A percentile compares a stretch with the other conserved stretches of the same genome.
Conservation (phyloP, 129 eudicot species). For the Artemisia tridentata region DNA sequence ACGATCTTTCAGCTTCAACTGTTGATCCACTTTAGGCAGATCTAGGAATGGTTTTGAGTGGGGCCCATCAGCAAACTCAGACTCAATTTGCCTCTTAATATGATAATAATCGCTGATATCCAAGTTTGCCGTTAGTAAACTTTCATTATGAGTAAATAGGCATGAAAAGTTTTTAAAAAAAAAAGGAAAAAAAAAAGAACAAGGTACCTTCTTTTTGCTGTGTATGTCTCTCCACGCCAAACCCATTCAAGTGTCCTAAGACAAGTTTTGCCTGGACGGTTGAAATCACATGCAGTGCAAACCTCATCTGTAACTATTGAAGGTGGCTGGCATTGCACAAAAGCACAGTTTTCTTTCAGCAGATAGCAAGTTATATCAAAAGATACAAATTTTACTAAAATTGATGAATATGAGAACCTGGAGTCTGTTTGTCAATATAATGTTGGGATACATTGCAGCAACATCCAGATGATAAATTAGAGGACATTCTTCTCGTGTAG, state of each 20-base stretch:
- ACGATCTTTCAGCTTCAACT: conserved; percentile 85
- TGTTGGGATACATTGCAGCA: conserved; percentile 99
- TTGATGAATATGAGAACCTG: conserved; percentile 54
- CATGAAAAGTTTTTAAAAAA: conserved; percentile 1
- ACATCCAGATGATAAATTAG: conserved; percentile 99
- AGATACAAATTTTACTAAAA: background rate
- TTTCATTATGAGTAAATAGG: conserved; percentile 6
- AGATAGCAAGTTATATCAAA: conserved; percentile 13
- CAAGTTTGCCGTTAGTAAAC: conserved; percentile 12
- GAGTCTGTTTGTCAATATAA: conserved; percentile 95
- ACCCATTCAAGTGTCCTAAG: conserved; percentile 98
- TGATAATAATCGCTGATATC: conserved; percentile 84
- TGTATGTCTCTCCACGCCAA: conserved; percentile 99
- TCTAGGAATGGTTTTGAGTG: conserved; percentile 72
- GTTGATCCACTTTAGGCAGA: conserved; percentile 88
- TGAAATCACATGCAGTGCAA: conserved; percentile 99
- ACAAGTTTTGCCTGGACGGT: conserved; percentile 96
- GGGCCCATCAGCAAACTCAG: conserved; percentile 75
- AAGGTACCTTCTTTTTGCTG: conserved; percentile 90
- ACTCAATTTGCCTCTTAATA: conserved; percentile 96
- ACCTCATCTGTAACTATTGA: conserved; percentile 96
- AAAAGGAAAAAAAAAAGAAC: conserved; percentile 13
- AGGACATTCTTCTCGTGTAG: conserved; percentile 86
- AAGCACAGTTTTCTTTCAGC: conserved; percentile 12
- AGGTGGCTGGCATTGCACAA: conserved; percentile 68